Conservation (phyloP, 306 rosid genomes). For the Heteromeles arbutifolia region DNA sequence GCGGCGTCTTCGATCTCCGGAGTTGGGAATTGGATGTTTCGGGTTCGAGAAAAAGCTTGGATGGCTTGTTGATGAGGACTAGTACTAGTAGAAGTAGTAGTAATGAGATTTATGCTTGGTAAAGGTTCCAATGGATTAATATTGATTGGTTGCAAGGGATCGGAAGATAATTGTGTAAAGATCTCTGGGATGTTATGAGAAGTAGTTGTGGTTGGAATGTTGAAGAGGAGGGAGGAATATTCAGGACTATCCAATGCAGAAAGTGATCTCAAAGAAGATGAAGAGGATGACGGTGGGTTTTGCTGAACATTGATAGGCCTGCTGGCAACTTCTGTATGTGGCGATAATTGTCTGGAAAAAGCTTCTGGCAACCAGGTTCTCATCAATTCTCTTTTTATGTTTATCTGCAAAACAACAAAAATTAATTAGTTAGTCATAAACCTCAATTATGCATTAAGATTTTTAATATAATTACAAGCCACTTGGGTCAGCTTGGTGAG, state of each 20-base stretch:
- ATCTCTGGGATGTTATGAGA: neutral
- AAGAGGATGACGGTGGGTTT: constrained; percentile 62
- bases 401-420: constrained; percentile 25
- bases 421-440: neutral
- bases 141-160: constrained; percentile 25
- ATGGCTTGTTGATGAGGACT: constrained; percentile 40
- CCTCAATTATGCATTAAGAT: too few species aligned
- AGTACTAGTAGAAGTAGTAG: neutral
- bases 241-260: constrained; percentile 75
- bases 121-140: constrained; percentile 21
- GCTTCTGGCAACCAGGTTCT: constrained; percentile 48
- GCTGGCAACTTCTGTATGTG: neutral
- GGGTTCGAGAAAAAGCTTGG: constrained; percentile 32
- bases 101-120: neutral
- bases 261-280: constrained; percentile 75
- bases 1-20: constrained; percentile 45
- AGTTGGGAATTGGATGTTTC: constrained; percentile 35
- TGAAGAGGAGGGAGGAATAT: constrained; percentile 57
- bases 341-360: constrained; percentile 22
- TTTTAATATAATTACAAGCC: neutral
- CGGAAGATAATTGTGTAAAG: constrained; percentile 19
- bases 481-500: neutral
- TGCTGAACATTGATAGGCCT: constrained; percentile 15
- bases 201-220: constrained; percentile 26
- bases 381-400: constrained; percentile 41